phyloP scores from a whole-genome alignment of 495 filamentous ascomycete species.

The Penicillium lividum region DNA sequence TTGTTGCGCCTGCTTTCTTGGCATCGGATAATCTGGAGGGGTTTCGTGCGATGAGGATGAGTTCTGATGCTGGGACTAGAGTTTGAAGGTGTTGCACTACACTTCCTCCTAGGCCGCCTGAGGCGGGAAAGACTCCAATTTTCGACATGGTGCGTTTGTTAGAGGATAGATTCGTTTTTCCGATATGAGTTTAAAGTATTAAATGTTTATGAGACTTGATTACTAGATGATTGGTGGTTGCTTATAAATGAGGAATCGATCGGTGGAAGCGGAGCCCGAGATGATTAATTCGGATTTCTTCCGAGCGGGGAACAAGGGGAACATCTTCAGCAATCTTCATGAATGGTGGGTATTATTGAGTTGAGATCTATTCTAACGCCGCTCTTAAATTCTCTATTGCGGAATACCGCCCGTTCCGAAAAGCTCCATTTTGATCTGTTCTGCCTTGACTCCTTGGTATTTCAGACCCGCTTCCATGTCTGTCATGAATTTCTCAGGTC shows the following conservation, averaged over 20 bases:
- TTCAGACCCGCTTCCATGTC: constrained; percentile 51
- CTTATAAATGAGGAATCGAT: not conserved
- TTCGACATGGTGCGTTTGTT: constrained; percentile 12
- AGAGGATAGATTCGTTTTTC: not conserved
- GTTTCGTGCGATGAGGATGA: constrained; percentile 48
- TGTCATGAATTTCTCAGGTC: constrained; percentile 66
- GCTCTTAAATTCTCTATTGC: not conserved
- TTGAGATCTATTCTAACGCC: not conserved
- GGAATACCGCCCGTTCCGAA: constrained; percentile 61
- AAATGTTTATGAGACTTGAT: too few relatives aligned
- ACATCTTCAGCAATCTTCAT: not conserved
- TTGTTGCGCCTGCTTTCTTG: constrained; percentile 28
- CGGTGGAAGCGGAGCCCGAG: not conserved
- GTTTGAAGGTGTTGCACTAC: constrained; percentile 45
- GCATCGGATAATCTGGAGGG: constrained; percentile 38
- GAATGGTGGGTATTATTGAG: not conserved
- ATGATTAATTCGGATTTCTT: not conserved
- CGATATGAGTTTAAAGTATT: not conserved
- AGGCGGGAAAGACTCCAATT: constrained; percentile 54
- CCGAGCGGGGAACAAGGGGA: not conserved
- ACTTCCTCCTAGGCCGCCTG: constrained; percentile 50
- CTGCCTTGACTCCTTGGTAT: constrained; percentile 50
- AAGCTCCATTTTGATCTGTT: constrained; percentile 63
- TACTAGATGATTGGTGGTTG: not conserved
- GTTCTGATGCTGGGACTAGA: constrained; percentile 37